Percentiles rank a stretch among this genome's conserved stretches.
Evolutionary conservation across 768 basidiomycete species (phyloP).

Genomic region (Lactarius tabidus): DNA sequence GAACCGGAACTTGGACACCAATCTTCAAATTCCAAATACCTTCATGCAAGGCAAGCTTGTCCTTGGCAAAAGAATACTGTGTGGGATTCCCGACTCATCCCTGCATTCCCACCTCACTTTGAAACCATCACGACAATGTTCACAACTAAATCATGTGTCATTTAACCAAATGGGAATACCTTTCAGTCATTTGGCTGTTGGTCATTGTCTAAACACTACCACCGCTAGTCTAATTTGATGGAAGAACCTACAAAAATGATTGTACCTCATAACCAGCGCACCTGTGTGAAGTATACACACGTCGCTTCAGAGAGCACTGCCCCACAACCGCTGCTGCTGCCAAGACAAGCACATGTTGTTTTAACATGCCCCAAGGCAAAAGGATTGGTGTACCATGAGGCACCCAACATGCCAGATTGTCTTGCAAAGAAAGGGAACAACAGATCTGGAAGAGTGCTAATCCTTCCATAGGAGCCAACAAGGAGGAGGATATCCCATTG

Average conservation of each 20-base stretch:
- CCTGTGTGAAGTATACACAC: neutral
- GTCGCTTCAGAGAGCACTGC: neutral
- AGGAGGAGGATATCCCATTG: neutral
- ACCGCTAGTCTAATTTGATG: neutral
- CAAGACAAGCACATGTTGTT: neutral
- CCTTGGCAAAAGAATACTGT: neutral
- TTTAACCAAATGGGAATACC: neutral
- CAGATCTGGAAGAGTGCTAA: neutral
- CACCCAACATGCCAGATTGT: neutral
- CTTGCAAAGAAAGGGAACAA: neutral
- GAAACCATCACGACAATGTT: neutral
- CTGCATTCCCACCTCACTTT: neutral
- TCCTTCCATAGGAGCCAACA: neutral
- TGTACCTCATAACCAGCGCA: constrained; percentile 10
- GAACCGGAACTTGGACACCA: neutral
- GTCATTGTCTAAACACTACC: neutral
- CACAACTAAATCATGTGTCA: neutral
- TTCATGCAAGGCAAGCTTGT: neutral
- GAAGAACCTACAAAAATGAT: neutral
- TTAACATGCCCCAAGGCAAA: neutral
- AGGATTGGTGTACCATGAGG: neutral
- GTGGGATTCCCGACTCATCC: neutral
- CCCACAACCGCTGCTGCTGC: neutral
- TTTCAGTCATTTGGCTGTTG: neutral
- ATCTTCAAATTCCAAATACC: neutral